Percentiles rank a stretch among this genome's conserved stretches.
phyloP scores from a whole-genome alignment of 257 asterid species.

The Nicotiana otophora region DNA sequence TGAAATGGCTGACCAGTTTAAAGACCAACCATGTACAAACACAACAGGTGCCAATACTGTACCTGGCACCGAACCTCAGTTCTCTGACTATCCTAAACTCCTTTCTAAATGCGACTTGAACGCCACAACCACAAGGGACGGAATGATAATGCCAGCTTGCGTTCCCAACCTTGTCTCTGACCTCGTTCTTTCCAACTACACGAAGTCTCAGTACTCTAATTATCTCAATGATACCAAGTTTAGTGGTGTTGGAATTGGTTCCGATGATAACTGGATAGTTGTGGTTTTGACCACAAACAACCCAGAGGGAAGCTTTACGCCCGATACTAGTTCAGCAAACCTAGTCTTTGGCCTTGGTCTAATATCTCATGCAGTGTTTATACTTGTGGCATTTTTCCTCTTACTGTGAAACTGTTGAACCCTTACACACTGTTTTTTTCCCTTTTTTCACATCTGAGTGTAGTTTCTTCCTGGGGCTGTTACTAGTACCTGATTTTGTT shows the following conservation, averaged over 20 bases:
- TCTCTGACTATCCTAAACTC: slow-evolving; percentile 46
- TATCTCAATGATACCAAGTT: slow-evolving; percentile 54
- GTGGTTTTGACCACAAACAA: slow-evolving; percentile 71
- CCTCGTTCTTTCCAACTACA: slow-evolving; percentile 67
- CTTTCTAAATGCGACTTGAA: slow-evolving; percentile 62
- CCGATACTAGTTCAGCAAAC: slow-evolving; percentile 32
- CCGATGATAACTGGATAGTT: slow-evolving; percentile 66
- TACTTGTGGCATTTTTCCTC: slow-evolving; percentile 25
- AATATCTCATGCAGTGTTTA: slow-evolving; percentile 12
- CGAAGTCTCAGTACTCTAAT: slow-evolving; percentile 51
- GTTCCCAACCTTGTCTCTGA: slow-evolving; percentile 54
- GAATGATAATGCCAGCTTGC: slow-evolving; percentile 75
- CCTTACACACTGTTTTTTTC: neutral
- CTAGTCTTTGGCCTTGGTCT: slow-evolving; percentile 25
- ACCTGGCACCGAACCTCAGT: slow-evolving; percentile 74
- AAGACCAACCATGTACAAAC: slow-evolving; percentile 74
- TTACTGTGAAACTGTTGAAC: slow-evolving; percentile 24
- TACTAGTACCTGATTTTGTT: neutral
- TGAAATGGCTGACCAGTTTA: slow-evolving; percentile 64
- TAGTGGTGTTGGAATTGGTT: slow-evolving; percentile 68
- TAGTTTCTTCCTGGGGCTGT: neutral
- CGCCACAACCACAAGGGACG: slow-evolving; percentile 77
- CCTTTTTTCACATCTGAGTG: neutral
- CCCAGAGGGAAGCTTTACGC: slow-evolving; percentile 49
- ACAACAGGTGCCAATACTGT: slow-evolving; percentile 71